A percentile compares a stretch with the other conserved stretches of the same genome.
These are phyloP conservation scores for Ganoderma leucocontextum DNA, from an alignment of 1,284 basidiomycete genomes.

Conservation along the genomic window DNA sequence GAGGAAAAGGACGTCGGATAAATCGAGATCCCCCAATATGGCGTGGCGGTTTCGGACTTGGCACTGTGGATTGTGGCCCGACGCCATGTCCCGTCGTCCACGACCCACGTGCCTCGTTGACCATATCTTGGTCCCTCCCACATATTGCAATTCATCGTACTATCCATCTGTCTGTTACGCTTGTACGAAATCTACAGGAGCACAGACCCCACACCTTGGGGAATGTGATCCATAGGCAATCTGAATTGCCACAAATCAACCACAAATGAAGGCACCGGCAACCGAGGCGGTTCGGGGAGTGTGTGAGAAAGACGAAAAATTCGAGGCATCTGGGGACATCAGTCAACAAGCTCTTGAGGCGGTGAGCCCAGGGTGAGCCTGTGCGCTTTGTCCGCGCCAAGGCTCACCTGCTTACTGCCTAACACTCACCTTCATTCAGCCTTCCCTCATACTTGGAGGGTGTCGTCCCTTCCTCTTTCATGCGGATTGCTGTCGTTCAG, in stretches of 20 bases:
- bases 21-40: too few species aligned
- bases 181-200: too few species aligned
- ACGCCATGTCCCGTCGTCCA: too few species aligned
- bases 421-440: neutral
- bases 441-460: neutral
- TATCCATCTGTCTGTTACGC: too few species aligned
- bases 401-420: neutral
- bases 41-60: too few species aligned
- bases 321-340: neutral
- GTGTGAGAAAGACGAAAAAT: neutral
- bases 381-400: neutral
- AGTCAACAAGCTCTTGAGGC: neutral
- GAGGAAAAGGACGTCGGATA: too few species aligned
- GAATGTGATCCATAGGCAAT: too few species aligned
- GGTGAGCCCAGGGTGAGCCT: conserved; percentile 2
- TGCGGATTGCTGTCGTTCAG: neutral
- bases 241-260: neutral
- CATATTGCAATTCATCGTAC: too few species aligned
- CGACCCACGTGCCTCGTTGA: too few species aligned
- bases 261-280: neutral
- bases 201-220: neutral
- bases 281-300: neutral
- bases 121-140: too few species aligned
- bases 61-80: too few species aligned
- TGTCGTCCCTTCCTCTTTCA: neutral